A percentile compares a stretch with the other conserved stretches of the same genome.
These are phyloP conservation scores for Clonostachys sp. DNA, from an alignment of 2,329 filamentous ascomycete genomes.

Conservation along the genomic window DNA sequence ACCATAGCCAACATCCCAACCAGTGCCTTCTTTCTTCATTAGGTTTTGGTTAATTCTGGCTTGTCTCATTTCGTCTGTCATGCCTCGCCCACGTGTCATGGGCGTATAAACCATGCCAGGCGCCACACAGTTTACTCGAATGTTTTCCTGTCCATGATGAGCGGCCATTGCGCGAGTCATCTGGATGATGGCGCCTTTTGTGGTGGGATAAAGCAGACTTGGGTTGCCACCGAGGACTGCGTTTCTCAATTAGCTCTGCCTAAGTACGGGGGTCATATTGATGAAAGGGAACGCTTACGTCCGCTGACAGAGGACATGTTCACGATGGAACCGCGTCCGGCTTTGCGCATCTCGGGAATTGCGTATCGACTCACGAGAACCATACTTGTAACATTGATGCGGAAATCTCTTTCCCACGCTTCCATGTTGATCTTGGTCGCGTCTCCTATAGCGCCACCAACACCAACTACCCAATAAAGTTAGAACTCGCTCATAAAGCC, in stretches of 20 bases:
- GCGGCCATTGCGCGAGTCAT: constrained; percentile 41
- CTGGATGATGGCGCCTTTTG: constrained; percentile 34
- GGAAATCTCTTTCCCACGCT: constrained; percentile 46
- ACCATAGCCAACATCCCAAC: constrained; percentile 19
- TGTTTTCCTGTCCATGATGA: constrained; percentile 24
- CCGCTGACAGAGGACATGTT: constrained; percentile 57
- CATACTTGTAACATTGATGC: constrained; percentile 20
- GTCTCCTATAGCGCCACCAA: constrained; percentile 49
- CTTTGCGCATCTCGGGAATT: constrained; percentile 16
- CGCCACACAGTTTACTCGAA: constrained; percentile 3
- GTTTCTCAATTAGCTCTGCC: no score
- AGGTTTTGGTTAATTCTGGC: constrained; percentile 15
- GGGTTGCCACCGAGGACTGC: constrained; percentile 23
- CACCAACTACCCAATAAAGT: constrained; percentile 21
- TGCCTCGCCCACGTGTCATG: constrained; percentile 14
- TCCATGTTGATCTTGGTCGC: constrained; percentile 53
- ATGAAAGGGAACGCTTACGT: constrained; percentile 16
- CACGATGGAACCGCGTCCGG: constrained; percentile 41
- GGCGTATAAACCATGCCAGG: constrained; percentile 17
- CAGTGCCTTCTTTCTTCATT: constrained; percentile 15
- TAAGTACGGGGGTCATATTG: constrained; percentile 7
- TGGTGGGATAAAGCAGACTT: constrained; percentile 31
- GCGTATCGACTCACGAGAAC: constrained; percentile 8
- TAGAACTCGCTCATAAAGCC: constrained; percentile 10
- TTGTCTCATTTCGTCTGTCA: constrained; percentile 17